Conservation (phyloP, 2,329 filamentous ascomycete genomes). For the Cladosporium colombiae region DNA sequence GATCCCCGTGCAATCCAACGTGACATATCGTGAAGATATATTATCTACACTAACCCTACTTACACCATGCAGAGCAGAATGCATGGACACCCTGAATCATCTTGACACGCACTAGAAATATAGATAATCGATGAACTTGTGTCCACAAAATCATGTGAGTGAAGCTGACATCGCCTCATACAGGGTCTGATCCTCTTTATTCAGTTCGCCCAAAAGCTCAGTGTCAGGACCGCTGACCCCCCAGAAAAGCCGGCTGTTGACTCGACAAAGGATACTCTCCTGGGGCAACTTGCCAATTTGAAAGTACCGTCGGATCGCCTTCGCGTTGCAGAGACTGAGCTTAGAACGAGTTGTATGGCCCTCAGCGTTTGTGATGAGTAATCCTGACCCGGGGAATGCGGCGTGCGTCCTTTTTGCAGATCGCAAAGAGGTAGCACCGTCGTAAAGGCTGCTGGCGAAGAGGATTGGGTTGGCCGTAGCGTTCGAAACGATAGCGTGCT, state of each 20-base stretch:
- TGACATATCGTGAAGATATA: not conserved
- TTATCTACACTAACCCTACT: not conserved
- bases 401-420: not conserved
- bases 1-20: not conserved
- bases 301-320: not conserved
- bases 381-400: not conserved
- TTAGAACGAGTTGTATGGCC: not conserved
- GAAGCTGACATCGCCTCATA: not conserved
- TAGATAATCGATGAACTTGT: not conserved
- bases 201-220: not conserved
- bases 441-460: not conserved
- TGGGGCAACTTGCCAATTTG: not conserved
- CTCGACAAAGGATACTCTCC: not conserved
- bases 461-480: not conserved
- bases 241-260: not conserved
- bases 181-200: not conserved
- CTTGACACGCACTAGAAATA: not conserved
- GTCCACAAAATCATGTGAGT: not conserved
- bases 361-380: not conserved
- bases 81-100: not conserved
- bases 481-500: not conserved
- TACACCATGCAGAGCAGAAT: not conserved
- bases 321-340: not conserved
- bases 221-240: not conserved
- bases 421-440: not conserved